Percentiles rank a stretch among this genome's conserved stretches.
phyloP scores from a whole-genome alignment of 2,329 filamentous ascomycete species.

The Graphium sp. region DNA sequence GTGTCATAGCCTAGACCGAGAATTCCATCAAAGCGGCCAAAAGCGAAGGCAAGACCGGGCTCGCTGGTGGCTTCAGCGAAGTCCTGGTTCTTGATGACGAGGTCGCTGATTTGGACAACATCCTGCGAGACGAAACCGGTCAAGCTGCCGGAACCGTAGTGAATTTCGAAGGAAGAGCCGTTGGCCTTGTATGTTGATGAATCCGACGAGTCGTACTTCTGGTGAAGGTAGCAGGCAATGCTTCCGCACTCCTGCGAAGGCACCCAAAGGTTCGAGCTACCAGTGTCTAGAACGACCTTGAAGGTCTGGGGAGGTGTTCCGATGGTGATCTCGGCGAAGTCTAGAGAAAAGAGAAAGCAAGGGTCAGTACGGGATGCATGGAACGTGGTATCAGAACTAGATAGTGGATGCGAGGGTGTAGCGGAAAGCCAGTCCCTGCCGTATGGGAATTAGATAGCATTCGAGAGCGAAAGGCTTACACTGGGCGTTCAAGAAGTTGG shows the following conservation, averaged over 20 bases:
- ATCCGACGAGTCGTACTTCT: conserved; percentile 80
- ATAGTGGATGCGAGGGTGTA: too few relatives aligned
- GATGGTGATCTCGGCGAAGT: conserved; percentile 93
- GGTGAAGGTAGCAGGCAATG: conserved; percentile 96
- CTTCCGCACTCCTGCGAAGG: conserved; percentile 79
- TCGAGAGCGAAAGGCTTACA: conserved; percentile 44
- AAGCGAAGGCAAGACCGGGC: conserved; percentile 93
- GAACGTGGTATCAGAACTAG: too few relatives aligned
- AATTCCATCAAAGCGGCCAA: conserved; percentile 94
- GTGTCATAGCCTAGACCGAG: conserved; percentile 86
- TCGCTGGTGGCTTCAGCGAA: conserved; percentile 95
- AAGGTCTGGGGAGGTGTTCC: conserved; percentile 86
- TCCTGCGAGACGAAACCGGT: conserved; percentile 91
- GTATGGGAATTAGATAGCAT: not conserved
- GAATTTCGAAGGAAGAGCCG: conserved; percentile 80
- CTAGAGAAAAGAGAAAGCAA: conserved; percentile 22
- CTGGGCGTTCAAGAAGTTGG: conserved; percentile 97
- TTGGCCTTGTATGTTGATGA: conserved; percentile 93
- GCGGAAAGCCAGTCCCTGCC: too few relatives aligned
- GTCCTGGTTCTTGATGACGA: conserved; percentile 75
- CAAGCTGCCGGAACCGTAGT: conserved; percentile 87
- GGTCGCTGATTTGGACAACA: conserved; percentile 69
- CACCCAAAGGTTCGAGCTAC: conserved; percentile 98
- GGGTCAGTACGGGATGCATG: conserved; percentile 1
- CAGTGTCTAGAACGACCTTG: conserved; percentile 97